Base-by-base conservation (phyloP, 768 basidiomycete species). In the Kwoniella sp. region DNA sequence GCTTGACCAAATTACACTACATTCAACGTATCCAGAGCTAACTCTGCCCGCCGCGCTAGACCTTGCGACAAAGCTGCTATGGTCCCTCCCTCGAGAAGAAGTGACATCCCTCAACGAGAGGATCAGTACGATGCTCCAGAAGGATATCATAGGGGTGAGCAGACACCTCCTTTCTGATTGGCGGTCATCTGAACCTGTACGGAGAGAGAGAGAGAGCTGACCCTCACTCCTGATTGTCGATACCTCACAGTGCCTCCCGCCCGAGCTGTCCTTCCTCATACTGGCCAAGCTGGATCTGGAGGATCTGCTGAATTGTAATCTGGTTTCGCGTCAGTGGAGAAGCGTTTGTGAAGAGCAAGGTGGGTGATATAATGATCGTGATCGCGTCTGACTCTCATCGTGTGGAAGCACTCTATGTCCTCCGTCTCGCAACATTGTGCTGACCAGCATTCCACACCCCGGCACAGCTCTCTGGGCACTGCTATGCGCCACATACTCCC, bases 41-140 rank as follows among this genome's bases (percentile, higher is more conserved):
- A 41, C 38, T 9, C 20, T 9, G 7, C 15, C 20, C 20, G 47
- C 47, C 20, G 26, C 22, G 34, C 29, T 37, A 65, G 65, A 66
- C n/a, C 53, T 76, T 1, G 66, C 67, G 2, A 55, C 58, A 13
- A 53, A 61, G 20, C 38, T 76, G 20, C 45, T 74, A 29, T 72
- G 75, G 69, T 76, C 75, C 2, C 58, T 76, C 23, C 75, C 75
- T 25, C 37, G 75, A 55, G 59, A 74, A n/a, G 75, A 77, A 12
- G 65, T 74, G 15, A 65, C 71, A n/a, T 47, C 51, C 13, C n/a
- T 74, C 2, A 68, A 67, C 30, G 50, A 54, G 25, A 29, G 66
- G n/a, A 28, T 77, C 2, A 61, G 48, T 30, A 31, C 38, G 25
- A 65, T 66, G 63, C 59, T 77, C 12, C 75, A 77, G 57, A 74